phyloP scores from a whole-genome alignment of 2,329 filamentous ascomycete species.

The Fusarium vanettenii region DNA sequence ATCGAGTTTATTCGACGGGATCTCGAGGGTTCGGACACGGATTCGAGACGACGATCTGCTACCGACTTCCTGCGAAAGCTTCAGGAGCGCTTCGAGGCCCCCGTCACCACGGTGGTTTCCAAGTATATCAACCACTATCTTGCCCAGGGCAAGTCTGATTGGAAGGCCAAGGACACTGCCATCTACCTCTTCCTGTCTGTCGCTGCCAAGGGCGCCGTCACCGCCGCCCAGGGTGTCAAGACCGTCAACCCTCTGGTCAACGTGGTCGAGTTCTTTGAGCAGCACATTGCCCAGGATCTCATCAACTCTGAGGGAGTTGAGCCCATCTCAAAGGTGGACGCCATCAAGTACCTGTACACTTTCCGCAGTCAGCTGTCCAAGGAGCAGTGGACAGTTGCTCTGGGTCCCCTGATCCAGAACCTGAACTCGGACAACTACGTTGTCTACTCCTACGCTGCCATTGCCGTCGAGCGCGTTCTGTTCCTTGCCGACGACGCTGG shows the following conservation, averaged over 20 bases:
- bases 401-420: conserved; percentile 91
- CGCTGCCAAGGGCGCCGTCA: conserved; percentile 90
- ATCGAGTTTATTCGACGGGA: conserved; percentile 98
- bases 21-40: conserved; percentile 94
- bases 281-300: conserved; percentile 90
- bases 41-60: conserved; percentile 90
- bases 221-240: conserved; percentile 88
- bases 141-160: conserved; percentile 82
- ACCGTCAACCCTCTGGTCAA: conserved; percentile 89
- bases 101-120: conserved; percentile 88
- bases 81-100: conserved; percentile 86
- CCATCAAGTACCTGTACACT: conserved; percentile 97
- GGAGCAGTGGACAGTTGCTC: conserved; percentile 90
- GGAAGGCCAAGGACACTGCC: conserved; percentile 99
- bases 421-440: conserved; percentile 92
- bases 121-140: conserved; percentile 91
- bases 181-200: conserved; percentile 96
- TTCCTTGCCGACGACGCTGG: conserved; percentile 82
- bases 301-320: conserved; percentile 76
- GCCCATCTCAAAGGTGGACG: conserved; percentile 94
- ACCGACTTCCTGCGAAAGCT: conserved; percentile 94
- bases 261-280: conserved; percentile 94
- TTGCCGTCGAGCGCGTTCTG: conserved; percentile 93
- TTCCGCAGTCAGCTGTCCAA: conserved; percentile 96
- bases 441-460: conserved; percentile 96